Base-by-base conservation (phyloP, 768 basidiomycete species). In the Gymnopilus junonius region DNA sequence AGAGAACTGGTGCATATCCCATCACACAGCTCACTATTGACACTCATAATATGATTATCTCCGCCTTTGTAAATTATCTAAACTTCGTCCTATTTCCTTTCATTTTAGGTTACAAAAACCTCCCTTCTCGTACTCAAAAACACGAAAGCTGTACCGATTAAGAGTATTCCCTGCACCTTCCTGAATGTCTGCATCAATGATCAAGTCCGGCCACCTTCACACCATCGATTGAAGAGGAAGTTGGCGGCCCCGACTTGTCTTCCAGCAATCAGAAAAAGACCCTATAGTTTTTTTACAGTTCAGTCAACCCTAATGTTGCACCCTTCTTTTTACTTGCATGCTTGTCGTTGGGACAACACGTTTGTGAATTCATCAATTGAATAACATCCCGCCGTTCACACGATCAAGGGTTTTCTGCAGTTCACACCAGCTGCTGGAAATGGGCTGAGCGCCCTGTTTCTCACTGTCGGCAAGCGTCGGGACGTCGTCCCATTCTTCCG, bases 381-480 rank as follows among this genome's bases (percentile, higher is more conserved):
- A 17, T 56, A 39, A 15, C 51, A 32, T 35, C 32, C 54, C 34
- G 46, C 25, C 14, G 21, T 62, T 62, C 61, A 56, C 61, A 62
- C 61, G 61, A 27, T 35, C 29, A 55, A 37, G 23, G 54, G 43
- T 14, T 39, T 61, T 37, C 27, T 31, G 45, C 34, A 48, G n/a
- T 48, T 56, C 46, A 55, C 61, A 56, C 35, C 34, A 35, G 17
- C 51, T 43, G 43, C 43, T 62, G 11, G 27, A 55, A 45, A 34
- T 15, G 50, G 29, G 39, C 43, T 27, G 20, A 40, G 51, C 46
- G 31, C 34, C 45, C 45, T 55, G 15, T 54, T 61, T 56, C 54
- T 62, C 61, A 62, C 61, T 62, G 25, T 54, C 37, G 23, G 37
- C 14, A 55, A 55, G 54, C 35, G 61, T 62, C 55, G 61, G 45